Base-by-base conservation (phyloP, 768 basidiomycete genomes). In the Lactifluus pinguis region DNA sequence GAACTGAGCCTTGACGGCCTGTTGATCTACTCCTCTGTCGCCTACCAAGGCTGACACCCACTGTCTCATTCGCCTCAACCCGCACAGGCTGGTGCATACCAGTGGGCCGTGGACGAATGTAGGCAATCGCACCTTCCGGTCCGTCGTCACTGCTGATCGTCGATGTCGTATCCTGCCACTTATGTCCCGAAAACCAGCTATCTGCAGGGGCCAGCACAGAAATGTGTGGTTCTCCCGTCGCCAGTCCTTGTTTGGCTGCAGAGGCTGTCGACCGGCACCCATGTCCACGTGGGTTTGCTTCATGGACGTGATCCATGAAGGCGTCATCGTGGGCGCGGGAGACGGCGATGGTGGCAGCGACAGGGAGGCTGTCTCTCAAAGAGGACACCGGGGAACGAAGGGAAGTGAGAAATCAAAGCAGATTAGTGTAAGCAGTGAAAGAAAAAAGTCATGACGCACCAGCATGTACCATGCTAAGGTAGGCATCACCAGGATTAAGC, bases 1-100 rank as follows among this genome's bases (percentile, higher is more conserved):
- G 89, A 25, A 92, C 88, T 13, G 91, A 92, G 67, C 83, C 86
- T 75, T 92, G 88, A 63, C 89, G 75, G 44, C 80, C 76, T 66
- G 82, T 83, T 45, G 74, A 71, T 66, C 72, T 78, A 45, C 72
- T 68, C 53, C 71, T 65, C 44, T 65, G 17, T 69, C 65, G 36
- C 66, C 60, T 53, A 59, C 64, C 49, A 67, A 70, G 53, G 62
- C 65, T 48, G 67, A 69, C 60, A 41, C 58, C 60, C 10, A 55
- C 62, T 51, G 61, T 57, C 51, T 53, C 49, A 39, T 65, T 60
- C 49, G 38, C 49, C n/a, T 66, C 65, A 13, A 61, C 45, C 44
- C n/a, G 59, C 49, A 10, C 14, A 36, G 57, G 47, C 29, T 19
- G 10, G 21, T 45, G 55, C 25, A 30, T 30, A 8, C 48, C 15